Conservation (phyloP, 805 yeast species). For the Yarrowia sp. region DNA sequence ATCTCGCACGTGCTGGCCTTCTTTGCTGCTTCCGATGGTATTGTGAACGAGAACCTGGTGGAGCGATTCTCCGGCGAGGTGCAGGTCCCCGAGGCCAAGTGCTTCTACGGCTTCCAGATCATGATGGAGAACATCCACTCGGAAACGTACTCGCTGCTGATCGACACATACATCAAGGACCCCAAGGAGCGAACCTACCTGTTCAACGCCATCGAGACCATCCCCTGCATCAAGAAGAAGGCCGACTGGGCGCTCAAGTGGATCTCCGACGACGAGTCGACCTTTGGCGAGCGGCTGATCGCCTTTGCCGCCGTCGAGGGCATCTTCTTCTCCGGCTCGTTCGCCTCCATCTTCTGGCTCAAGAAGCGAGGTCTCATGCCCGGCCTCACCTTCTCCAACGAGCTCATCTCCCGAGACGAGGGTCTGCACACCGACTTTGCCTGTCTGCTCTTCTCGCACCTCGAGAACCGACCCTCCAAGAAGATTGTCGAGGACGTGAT, state of each 20-base stretch:
- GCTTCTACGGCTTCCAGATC: slow-evolving; percentile 98
- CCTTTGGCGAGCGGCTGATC: slow-evolving; percentile 93
- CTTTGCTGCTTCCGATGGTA: slow-evolving; percentile 98
- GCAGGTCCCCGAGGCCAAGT: slow-evolving; percentile 96
- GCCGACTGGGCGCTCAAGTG: slow-evolving; percentile 99
- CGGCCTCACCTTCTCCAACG: slow-evolving; percentile 96
- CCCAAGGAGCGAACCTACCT: slow-evolving; percentile 89
- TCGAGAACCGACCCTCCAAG: slow-evolving; percentile 84
- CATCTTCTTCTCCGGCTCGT: slow-evolving; percentile 97
- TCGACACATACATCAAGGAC: slow-evolving; percentile 95
- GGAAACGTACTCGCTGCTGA: slow-evolving; percentile 93
- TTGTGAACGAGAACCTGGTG: slow-evolving; percentile 95
- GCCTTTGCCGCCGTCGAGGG: slow-evolving; percentile 99
- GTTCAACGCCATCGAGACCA: slow-evolving; percentile 94
- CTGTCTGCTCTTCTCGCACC: slow-evolving; percentile 90
- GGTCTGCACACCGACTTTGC: slow-evolving; percentile 99
- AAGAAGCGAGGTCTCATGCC: slow-evolving; percentile 99
- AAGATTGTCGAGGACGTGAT: slow-evolving; percentile 82
- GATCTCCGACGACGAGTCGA: slow-evolving; percentile 86
- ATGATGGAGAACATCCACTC: slow-evolving; percentile 99
- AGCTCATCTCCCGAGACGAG: slow-evolving; percentile 96
- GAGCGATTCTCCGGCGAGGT: slow-evolving; percentile 98
- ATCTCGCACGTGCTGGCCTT: slow-evolving; percentile 93
- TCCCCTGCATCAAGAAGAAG: slow-evolving; percentile 94
- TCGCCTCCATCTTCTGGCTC: slow-evolving; percentile 98